A percentile compares a stretch with the other conserved stretches of the same genome.
Conservation (phyloP, 257 asterid genomes). For the Leptodermis oblonga region DNA sequence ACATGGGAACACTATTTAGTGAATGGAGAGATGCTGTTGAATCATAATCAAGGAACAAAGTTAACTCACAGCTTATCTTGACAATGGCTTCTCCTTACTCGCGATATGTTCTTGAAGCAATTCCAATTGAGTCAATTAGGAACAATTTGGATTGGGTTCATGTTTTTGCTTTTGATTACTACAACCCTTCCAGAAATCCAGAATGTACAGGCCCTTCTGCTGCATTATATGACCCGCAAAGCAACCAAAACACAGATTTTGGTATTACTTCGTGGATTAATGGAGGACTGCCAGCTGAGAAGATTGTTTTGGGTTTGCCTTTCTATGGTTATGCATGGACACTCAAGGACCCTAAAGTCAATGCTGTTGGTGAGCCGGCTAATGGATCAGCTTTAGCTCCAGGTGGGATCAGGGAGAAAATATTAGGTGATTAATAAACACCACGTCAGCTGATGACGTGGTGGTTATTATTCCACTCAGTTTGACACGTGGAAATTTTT, state of each 20-base stretch:
- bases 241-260: constrained; percentile 7
- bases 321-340: constrained; percentile 49
- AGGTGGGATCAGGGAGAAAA: neutral
- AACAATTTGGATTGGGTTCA: constrained; percentile 22
- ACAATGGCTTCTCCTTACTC: constrained; percentile 17
- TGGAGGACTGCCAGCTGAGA: constrained; percentile 34
- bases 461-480: too few species aligned
- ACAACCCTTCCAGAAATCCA: neutral
- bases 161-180: constrained; percentile 16
- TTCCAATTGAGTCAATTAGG: constrained; percentile 18
- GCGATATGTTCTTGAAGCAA: constrained; percentile 13
- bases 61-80: constrained; percentile 10
- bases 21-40: constrained; percentile 23
- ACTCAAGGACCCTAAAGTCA: constrained; percentile 25
- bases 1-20: constrained; percentile 13
- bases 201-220: constrained; percentile 1
- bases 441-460: too few species aligned
- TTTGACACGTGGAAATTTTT: too few species aligned
- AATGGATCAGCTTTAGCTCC: constrained; percentile 2
- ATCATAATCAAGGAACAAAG: constrained; percentile 11
- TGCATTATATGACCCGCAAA: constrained; percentile 9
- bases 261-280: constrained; percentile 30
- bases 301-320: constrained; percentile 36
- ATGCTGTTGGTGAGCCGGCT: constrained; percentile 26
- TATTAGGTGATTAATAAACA: too few species aligned